These are phyloP conservation scores for Moniliophthora roreri DNA, from an alignment of 1,284 basidiomycete genomes.

Conservation along the genomic window DNA sequence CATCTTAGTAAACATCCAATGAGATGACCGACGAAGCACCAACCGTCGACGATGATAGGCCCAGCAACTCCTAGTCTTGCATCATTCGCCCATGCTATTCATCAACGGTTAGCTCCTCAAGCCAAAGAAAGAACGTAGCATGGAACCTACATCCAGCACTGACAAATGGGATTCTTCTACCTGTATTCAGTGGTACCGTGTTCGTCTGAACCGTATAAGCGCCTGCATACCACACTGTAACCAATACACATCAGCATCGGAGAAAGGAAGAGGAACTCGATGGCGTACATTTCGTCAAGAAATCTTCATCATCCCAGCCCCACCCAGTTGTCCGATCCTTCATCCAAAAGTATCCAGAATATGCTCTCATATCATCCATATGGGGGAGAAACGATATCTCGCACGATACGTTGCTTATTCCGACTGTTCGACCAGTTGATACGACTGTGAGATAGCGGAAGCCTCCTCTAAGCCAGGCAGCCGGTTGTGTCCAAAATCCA, in stretches of 20 bases:
- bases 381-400: conserved; percentile 59
- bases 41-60: conserved; percentile 61
- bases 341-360: conserved; percentile 57
- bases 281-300: conserved; percentile 47
- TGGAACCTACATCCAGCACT: conserved; percentile 24
- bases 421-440: conserved; percentile 34
- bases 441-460: conserved; percentile 58
- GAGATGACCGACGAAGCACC: background rate
- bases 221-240: conserved; percentile 56
- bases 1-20: background rate
- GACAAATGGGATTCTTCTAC: conserved; percentile 49
- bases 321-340: conserved; percentile 30
- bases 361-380: conserved; percentile 47
- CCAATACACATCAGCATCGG: conserved; percentile 6
- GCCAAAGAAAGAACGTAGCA: background rate
- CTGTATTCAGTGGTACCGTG: conserved; percentile 51
- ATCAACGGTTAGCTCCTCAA: background rate
- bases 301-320: conserved; percentile 44
- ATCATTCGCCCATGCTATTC: conserved; percentile 55
- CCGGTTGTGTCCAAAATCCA: conserved; percentile 51
- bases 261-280: background rate
- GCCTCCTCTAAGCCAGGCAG: conserved; percentile 46
- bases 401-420: conserved; percentile 52
- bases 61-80: conserved; percentile 55
- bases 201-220: conserved; percentile 65